Evolutionary conservation across 441 rosid species (phyloP), one percentile per base, ranked within the genome.

Genomic region (Iberis amara): DNA sequence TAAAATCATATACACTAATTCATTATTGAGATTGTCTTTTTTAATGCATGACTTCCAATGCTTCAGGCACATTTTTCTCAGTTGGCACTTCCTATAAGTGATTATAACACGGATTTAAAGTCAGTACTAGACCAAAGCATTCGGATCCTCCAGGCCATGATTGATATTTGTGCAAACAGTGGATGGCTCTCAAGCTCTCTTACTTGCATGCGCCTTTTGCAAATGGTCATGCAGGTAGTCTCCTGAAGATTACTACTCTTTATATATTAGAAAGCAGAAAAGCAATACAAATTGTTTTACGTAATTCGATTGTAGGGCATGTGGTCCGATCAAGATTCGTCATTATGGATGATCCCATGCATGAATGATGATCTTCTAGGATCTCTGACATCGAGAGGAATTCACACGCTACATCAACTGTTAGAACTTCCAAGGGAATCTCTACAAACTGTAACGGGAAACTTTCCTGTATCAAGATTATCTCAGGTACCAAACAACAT

Each of bases 161-260:
- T 92, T 72, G 98, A 92, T 72, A 82, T 88, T 62, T 92, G 98
- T 47, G 96, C 96, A 32, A 92, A 92, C 62, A 92, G 98, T 52
- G 98, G 98, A 70, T 92, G 98, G 98, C 96, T 92, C 70, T 68
- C 82, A 45, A 84, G 96, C 77, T 82, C 98, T n/a, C 68, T 92
- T 46, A 73, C 81, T 52, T 92, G 98, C 78, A 92, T 89, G 97
- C 98, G 73, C 73, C 96, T 89, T 62, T 52, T 92, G 81, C 98
- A 92, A 79, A 92, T 92, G 97, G 82, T 92, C 61, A 89, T 89
- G 92, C 98, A 92, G 97, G 98, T 92, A 79, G 39, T 61, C 26
- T 52, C 61, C 26, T 11, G 43, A 23, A 18, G 11, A 63, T 41
- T 40, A 12, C 55, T 42, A 47, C 32, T 48, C 36, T 15, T 2